A percentile compares a stretch with the other conserved stretches of the same genome.
Conservation (phyloP, 148 eudicot genomes). For the Rhododendron griersonianum region DNA sequence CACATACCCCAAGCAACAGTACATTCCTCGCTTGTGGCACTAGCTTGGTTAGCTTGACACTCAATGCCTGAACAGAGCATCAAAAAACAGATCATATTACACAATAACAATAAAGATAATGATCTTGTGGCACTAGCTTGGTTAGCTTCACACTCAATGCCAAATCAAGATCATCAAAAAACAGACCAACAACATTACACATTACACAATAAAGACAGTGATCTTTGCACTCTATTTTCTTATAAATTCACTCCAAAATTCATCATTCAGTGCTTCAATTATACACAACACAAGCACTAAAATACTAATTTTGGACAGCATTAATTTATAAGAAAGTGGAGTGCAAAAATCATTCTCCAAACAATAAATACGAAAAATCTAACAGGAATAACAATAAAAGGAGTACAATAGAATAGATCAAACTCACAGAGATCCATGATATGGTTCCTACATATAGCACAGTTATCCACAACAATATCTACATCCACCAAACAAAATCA, state of each 20-base stretch:
- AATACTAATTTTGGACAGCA: not conserved
- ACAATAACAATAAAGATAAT: not conserved
- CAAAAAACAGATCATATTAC: not conserved
- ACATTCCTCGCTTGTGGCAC: slow-evolving; percentile 91
- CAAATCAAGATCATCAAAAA: slow-evolving; percentile 26
- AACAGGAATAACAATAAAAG: not conserved
- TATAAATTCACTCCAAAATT: not conserved
- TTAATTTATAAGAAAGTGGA: too few species aligned
- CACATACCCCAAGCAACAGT: slow-evolving; percentile 95
- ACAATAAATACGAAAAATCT: not conserved
- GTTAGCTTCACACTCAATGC: slow-evolving; percentile 93
- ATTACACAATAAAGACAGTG: not conserved
- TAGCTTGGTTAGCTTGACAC: slow-evolving; percentile 95
- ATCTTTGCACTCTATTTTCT: not conserved
- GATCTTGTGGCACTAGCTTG: slow-evolving; percentile 82
- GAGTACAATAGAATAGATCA: not conserved
- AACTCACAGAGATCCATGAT: slow-evolving; percentile 90
- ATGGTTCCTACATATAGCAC: slow-evolving; percentile 90
- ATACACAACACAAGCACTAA: not conserved
- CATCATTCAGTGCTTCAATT: not conserved
- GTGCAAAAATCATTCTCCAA: not conserved
- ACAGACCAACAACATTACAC: not conserved
- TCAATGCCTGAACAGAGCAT: slow-evolving; percentile 58
- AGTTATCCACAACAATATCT: slow-evolving; percentile 89
- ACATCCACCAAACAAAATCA: slow-evolving; percentile 7